Percentiles rank a stretch among this genome's conserved stretches.
These are phyloP conservation scores for Nemania sp. DNA, from an alignment of 2,329 filamentous ascomycete species.

Conservation along the genomic window DNA sequence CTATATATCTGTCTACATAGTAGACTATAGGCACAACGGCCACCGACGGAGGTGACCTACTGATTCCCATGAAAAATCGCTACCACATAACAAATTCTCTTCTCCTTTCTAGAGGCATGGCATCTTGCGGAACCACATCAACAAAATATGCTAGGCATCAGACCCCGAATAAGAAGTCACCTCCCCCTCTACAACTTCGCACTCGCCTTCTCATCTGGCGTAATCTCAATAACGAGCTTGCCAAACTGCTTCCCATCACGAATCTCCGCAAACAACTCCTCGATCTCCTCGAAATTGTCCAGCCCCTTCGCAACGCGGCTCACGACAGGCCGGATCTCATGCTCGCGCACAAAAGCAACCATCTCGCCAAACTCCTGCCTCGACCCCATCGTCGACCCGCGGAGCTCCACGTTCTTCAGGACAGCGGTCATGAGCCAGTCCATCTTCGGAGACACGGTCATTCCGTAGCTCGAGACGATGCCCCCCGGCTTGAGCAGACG, in stretches of 20 bases:
- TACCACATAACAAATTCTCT: neutral
- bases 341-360: slow-evolving; percentile 81
- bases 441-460: slow-evolving; percentile 89
- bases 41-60: too few species aligned
- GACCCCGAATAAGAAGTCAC: neutral
- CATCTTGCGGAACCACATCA: neutral
- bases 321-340: slow-evolving; percentile 81
- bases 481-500: slow-evolving; percentile 83
- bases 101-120: neutral
- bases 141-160: neutral
- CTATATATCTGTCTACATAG: too few species aligned
- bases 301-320: slow-evolving; percentile 79
- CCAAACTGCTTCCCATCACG: slow-evolving; percentile 88
- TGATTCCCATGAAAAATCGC: too few species aligned
- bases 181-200: slow-evolving; percentile 56
- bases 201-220: slow-evolving; percentile 45
- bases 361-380: slow-evolving; percentile 91
- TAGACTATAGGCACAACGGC: too few species aligned
- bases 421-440: slow-evolving; percentile 87
- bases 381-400: slow-evolving; percentile 91
- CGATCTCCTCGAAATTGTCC: slow-evolving; percentile 81
- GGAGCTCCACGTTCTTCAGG: slow-evolving; percentile 87
- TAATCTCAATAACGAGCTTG: slow-evolving; percentile 85
- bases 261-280: slow-evolving; percentile 89
- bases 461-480: slow-evolving; percentile 88